Evolutionary conservation across 2,329 filamentous ascomycete species (phyloP), one percentile per base, ranked within the genome.

Genomic region (Venturia asperata): DNA sequence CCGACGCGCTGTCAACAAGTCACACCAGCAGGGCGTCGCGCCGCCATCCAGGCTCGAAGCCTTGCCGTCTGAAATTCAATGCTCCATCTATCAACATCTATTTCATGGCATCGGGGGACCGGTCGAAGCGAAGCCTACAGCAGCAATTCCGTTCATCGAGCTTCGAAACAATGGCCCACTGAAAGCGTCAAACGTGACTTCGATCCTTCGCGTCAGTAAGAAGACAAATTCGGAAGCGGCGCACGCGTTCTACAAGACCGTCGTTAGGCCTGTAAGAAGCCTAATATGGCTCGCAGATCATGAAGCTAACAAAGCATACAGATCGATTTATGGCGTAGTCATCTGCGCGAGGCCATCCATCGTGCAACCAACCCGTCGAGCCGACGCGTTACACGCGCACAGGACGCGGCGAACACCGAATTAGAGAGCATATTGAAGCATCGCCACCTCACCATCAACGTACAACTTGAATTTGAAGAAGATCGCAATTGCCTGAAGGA

Each of bases 301-400:
- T n/a, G 7, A 34, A 19, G 52, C 52, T 58, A 21, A 58, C 7
- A 58, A 10, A 58, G 9, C 21, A n/a, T 58, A 21, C 7, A 58
- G 52, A 58, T 58, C 52, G 37, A 58, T 58, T n/a, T 37, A 11
- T 58, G 52, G 52, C 52, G 52, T 58, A 58, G 52, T n/a, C 30
- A 58, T 15, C 9, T 58, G 6, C 52, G 52, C 19, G 52, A 58
- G 52, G 52, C 52, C 10, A 58, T 58, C 15, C 15, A 58, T 21
- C 52, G 52, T 58, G 52, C 52, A 19, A 58, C 30, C 27, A 37
- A 9, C 15, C 27, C 27, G 30, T 34, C 52, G 37, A 27, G 37
- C n/a, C 52, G 19, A 58, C 52, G 52, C 19, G 17, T 58, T 5
- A 58, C 52, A 58, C 52, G 52, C 30, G 30, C 27, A 34, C 52